Evolutionary conservation across 2,329 filamentous ascomycete species (phyloP), one percentile per base, ranked within the genome.

Genomic region (Arachnomyces sp.): DNA sequence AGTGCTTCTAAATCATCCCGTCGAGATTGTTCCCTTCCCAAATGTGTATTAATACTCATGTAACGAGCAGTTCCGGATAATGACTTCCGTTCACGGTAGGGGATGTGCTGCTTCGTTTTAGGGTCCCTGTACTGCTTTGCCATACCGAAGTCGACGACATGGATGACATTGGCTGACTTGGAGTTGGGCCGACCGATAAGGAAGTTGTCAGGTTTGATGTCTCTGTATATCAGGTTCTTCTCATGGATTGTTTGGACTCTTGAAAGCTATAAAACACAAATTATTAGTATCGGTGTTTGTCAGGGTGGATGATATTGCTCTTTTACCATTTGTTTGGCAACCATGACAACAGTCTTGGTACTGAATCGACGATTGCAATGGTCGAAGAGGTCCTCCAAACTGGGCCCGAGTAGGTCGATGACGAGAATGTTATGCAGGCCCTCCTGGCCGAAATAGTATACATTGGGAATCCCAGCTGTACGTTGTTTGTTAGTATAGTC

Each of bases 151-250:
- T 98, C 92, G 56, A 98, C 89, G 29, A 96, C 92, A 60, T 98
- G 90, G 52, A 98, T 95, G 42, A 96, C 88, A 63, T 95, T 96
- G 57, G 89, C 86, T n/a, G 86, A 78, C 70, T 96, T 96, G 45
- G 88, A 89, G 54, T 82, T 83, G 0, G 88, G 88, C 36, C 90
- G 82, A 40, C 92, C 92, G 55, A 96, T 95, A 48, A 98, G 77
- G 71, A 98, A 96, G 73, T 98, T 98, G 72, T 98, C 92, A 42
- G 92, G 92, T 67, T 98, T 98, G 74, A 98, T 96, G 61, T 98
- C 92, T 53, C 92, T 84, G 69, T 98, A 96, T 64, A 98, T 96
- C 47, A 96, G 76, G 67, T 96, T 96, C 78, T 95, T 95, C 69
- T 96, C 92, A 73, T 98, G 90, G 52, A 98, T 96, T 7, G 80